Conservation (phyloP, 2,329 filamentous ascomycete genomes). For the Aspergillus hiratsukae region DNA sequence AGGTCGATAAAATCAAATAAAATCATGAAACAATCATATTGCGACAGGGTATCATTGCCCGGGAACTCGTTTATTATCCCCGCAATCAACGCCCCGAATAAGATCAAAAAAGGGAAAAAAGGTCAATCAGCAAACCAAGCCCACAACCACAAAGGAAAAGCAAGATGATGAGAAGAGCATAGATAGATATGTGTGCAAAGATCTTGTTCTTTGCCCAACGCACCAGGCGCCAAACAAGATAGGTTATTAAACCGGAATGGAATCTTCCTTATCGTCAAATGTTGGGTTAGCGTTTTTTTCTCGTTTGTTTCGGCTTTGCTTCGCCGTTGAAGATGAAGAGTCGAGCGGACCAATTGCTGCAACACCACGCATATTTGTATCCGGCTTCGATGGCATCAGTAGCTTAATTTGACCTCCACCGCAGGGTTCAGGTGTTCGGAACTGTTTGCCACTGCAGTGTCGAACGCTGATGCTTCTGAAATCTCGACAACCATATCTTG, state of each 20-base stretch:
- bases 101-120: conserved; percentile 3
- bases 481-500: conserved; percentile 79
- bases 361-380: background rate
- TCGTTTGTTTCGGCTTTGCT: background rate
- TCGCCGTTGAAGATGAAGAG: background rate
- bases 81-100: conserved; percentile 31
- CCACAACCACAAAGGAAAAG: conserved; percentile 6
- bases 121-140: conserved; percentile 2
- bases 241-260: background rate
- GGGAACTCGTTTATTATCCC: conserved; percentile 41
- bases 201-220: conserved; percentile 7
- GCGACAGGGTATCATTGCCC: conserved; percentile 38
- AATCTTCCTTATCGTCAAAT: background rate
- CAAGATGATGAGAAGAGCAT: background rate
- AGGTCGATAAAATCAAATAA: conserved; percentile 3
- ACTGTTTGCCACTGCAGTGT: conserved; percentile 21
- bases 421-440: conserved; percentile 17
- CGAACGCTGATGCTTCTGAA: conserved; percentile 54
- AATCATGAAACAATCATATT: conserved; percentile 17
- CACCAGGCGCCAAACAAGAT: conserved; percentile 16
- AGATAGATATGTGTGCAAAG: conserved; percentile 4
- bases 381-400: conserved; percentile 40
- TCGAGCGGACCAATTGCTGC: background rate
- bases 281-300: background rate
- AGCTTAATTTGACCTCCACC: conserved; percentile 52